Evolutionary conservation across 164 flowering plant species (phyloP), one percentile per base, ranked within the genome.

Genomic region (Brasenia schreberi): DNA sequence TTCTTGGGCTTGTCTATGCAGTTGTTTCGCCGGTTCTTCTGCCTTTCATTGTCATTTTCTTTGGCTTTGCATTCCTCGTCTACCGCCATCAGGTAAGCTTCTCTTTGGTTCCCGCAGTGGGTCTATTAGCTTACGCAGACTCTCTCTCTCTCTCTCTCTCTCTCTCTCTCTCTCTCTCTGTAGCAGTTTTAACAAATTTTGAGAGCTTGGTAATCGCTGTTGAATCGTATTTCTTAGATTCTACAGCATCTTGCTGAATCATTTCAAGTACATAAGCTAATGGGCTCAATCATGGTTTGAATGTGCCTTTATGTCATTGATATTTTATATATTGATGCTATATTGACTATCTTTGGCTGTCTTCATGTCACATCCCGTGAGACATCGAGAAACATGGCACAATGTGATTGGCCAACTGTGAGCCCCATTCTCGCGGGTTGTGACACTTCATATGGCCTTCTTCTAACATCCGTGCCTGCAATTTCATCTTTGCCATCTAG

Each of bases 21-120:
- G 95, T 83, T 52, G 84, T 91, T 68, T 89, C 99, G 64, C 99
- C 97, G 5, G 85, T 94, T 61, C 96, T 94, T 73, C 97, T 94
- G 73, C 97, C 99, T 44, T 94, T 94, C 66, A 81, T 91, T 52
- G 71, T 91, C n/a, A 81, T 89, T 73, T 94, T 89, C 89, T 94
- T 94, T 63, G 90, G 81, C 75, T 87, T 94, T 14, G 97, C 97
- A 5, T 94, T 85, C 77, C 80, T 91, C 56, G 92, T 94, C 18
- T 94, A 89, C 69, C 97, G 97, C 62, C 99, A 94, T 78, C 99
- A 94, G 99, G 99, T 91, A 66, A 67, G 56, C 56, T 77, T 49
- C 56, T 14, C 56, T 14, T 49, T 49, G 11, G 58, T 66, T n/a
- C 42, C 60, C n/a, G n/a, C 7, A 59, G 19, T 64, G 42, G 19